Conservation (phyloP, 371 early-diverging fungal genomes). For the Mortierella sp. region DNA sequence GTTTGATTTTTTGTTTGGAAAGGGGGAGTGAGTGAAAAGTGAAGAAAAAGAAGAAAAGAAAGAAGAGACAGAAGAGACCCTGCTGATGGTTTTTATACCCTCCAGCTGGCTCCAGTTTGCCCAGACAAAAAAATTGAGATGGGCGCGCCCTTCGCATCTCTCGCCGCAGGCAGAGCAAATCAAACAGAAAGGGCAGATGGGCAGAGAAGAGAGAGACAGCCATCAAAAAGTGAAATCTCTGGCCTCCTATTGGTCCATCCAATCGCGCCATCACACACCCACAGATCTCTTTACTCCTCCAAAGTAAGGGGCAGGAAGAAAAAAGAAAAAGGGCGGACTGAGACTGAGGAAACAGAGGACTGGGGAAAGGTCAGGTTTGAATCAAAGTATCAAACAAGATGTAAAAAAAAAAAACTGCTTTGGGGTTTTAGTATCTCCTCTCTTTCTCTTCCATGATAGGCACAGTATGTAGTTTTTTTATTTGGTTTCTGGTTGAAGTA, state of each 20-base stretch:
- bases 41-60: conserved; percentile 9
- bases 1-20: not conserved
- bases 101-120: not conserved
- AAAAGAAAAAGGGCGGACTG: not conserved
- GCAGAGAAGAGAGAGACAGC: not conserved
- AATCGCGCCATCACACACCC: conserved; percentile 5
- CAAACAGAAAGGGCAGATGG: not conserved
- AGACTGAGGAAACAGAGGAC: not conserved
- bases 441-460: not conserved
- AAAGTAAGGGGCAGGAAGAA: not conserved
- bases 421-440: not conserved
- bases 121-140: not conserved
- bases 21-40: conserved; percentile 16
- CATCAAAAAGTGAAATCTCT: not conserved
- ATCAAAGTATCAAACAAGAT: not conserved
- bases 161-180: not conserved
- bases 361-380: not conserved
- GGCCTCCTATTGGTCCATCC: conserved; percentile 2
- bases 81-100: not conserved
- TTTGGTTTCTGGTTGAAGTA: not conserved
- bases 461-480: not conserved
- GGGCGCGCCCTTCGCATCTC: conserved; percentile 13
- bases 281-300: not conserved
- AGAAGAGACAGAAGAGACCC: conserved; percentile 5
- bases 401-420: not conserved